These are phyloP conservation scores for Sphagnurus paluster DNA, from an alignment of 1,284 basidiomycete species.

Conservation along the genomic window DNA sequence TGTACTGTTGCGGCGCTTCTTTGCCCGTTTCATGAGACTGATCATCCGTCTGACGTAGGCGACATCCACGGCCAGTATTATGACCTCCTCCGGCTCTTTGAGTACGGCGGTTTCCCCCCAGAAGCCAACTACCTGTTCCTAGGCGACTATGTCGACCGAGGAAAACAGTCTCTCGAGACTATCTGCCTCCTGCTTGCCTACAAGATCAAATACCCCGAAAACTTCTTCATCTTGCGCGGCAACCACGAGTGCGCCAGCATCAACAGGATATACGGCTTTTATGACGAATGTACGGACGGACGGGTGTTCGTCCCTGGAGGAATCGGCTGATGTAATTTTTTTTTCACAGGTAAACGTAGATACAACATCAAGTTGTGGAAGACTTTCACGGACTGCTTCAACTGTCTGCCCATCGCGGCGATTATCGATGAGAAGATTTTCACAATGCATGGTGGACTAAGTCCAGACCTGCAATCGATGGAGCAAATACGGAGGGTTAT, in stretches of 20 bases:
- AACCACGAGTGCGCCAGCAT: constrained; percentile 96
- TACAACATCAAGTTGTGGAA: constrained; percentile 99
- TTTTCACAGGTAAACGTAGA: constrained; percentile 81
- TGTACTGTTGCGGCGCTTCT: constrained; percentile 34
- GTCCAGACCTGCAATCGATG: constrained; percentile 98
- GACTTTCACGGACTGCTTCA: constrained; percentile 97
- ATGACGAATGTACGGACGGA: constrained; percentile 90
- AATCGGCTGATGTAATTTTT: constrained; percentile 10
- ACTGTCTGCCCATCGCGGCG: constrained; percentile 92
- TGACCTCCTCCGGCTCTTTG: constrained; percentile 90
- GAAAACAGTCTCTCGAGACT: constrained; percentile 93
- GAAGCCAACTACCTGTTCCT: constrained; percentile 97
- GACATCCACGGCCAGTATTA: constrained; percentile 97
- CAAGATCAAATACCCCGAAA: constrained; percentile 99
- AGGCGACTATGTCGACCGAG: constrained; percentile 94
- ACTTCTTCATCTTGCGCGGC: constrained; percentile 93
- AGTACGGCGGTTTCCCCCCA: constrained; percentile 94
- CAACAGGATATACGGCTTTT: constrained; percentile 96
- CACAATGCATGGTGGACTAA: constrained; percentile 91
- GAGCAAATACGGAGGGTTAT: constrained; percentile 99
- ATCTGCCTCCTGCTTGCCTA: constrained; percentile 90
- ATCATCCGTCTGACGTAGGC: constrained; percentile 49
- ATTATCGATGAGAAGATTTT: constrained; percentile 99
- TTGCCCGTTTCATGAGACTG: constrained; percentile 8
- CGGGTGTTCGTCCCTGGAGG: constrained; percentile 2